phyloP scores from a whole-genome alignment of 2,329 filamentous ascomycete genomes.

The Aureobasidium lini region DNA sequence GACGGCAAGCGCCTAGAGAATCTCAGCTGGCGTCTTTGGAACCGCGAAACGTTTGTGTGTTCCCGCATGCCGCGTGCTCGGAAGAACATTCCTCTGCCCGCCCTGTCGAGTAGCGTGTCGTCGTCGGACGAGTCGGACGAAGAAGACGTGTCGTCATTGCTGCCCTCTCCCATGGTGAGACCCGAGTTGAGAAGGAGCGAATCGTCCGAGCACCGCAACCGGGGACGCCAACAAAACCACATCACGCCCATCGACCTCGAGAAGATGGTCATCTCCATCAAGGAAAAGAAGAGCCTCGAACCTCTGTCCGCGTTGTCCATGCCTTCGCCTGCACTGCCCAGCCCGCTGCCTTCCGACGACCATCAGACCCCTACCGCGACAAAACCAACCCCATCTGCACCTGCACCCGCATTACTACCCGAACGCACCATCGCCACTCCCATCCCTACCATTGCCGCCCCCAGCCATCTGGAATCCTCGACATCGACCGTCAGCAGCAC shows the following conservation, averaged over 20 bases:
- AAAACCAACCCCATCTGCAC: conserved; percentile 13
- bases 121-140: conserved; percentile 38
- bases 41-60: conserved; percentile 56
- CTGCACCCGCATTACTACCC: not conserved
- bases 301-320: conserved; percentile 42
- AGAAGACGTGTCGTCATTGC: conserved; percentile 31
- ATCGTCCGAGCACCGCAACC: conserved; percentile 61
- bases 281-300: conserved; percentile 67
- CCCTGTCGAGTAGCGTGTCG: conserved; percentile 39
- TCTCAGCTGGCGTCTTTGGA: conserved; percentile 93
- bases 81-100: conserved; percentile 30
- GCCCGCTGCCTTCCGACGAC: not conserved
- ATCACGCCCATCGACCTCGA: conserved; percentile 89
- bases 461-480: conserved; percentile 50
- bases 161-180: conserved; percentile 40
- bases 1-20: conserved; percentile 91
- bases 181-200: conserved; percentile 65
- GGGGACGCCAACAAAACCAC: conserved; percentile 66
- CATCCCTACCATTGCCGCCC: not conserved
- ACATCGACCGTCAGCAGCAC: conserved; percentile 46
- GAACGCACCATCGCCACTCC: conserved; percentile 20
- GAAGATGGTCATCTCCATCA: conserved; percentile 88
- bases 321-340: conserved; percentile 15
- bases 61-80: conserved; percentile 18
- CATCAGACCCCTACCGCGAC: conserved; percentile 13